Percentiles rank a stretch among this genome's conserved stretches.
Evolutionary conservation across 495 filamentous ascomycete genomes (phyloP).

Genomic region (Lophium mytilinum): DNA sequence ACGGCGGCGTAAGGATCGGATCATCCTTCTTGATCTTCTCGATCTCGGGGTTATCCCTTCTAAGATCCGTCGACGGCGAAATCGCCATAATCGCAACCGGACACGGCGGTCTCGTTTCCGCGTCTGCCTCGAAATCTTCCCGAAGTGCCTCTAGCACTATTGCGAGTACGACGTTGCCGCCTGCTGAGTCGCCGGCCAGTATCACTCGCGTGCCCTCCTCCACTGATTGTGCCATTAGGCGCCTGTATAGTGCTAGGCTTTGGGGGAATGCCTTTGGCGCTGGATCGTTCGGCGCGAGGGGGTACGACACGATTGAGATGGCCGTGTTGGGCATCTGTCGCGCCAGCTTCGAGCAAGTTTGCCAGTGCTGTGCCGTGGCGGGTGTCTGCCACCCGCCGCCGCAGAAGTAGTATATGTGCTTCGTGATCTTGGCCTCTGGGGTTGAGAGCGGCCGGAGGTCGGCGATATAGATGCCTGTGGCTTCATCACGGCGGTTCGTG

Average conservation of each 20-base stretch:
- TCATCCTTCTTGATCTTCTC: slow-evolving; percentile 26
- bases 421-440: neutral
- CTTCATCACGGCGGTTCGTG: slow-evolving; percentile 24
- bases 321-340: slow-evolving; percentile 14
- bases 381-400: slow-evolving; percentile 35
- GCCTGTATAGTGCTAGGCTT: slow-evolving; percentile 23
- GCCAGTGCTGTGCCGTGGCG: slow-evolving; percentile 32
- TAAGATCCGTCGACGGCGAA: slow-evolving; percentile 34
- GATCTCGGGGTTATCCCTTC: slow-evolving; percentile 34
- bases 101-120: neutral
- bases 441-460: slow-evolving; percentile 19
- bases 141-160: slow-evolving; percentile 29
- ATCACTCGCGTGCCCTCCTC: slow-evolving; percentile 23
- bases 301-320: slow-evolving; percentile 26
- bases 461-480: slow-evolving; percentile 24
- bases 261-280: slow-evolving; percentile 24
- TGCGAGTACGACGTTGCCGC: slow-evolving; percentile 31
- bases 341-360: slow-evolving; percentile 26
- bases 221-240: slow-evolving; percentile 12
- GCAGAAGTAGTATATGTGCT: slow-evolving; percentile 34
- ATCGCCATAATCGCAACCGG: slow-evolving; percentile 30
- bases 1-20: slow-evolving; percentile 31
- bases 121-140: neutral
- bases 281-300: slow-evolving; percentile 29
- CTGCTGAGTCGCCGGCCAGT: slow-evolving; percentile 29